Evolutionary conservation across 2,329 filamentous ascomycete genomes (phyloP), one percentile per base, ranked within the genome.

Genomic region (Clarireedia monteithiana): DNA sequence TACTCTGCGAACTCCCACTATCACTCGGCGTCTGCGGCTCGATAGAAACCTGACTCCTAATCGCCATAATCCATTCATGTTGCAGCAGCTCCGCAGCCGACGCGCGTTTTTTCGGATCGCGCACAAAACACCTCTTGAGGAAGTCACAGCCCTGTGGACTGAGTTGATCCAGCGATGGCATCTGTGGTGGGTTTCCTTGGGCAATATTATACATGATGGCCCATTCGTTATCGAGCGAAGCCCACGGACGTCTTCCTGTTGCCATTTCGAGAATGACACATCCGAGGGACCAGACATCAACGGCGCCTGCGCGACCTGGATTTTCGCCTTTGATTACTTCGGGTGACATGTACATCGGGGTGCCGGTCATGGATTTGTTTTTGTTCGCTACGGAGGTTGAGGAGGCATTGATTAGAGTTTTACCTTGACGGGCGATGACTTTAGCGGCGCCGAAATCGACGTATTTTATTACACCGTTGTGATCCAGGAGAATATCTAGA

Each of bases 201-300:
- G 94, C 94, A 67, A 99, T 99, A 75, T 97, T 97, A 79, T 96
- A 99, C 94, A 99, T 99, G 74, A 99, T 97, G 44, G 94, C 94
- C 91, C 91, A 99, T 72, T 99, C 94, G 69, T 99, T 99, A 75
- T 99, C 94, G 48, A 97, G 83, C 62, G 86, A 90, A 26, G 91
- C 90, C 94, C 94, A 99, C 1, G 94, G 94, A 15, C 92, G 84
- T 60, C 91, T 83, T 20, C 94, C 94, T 0, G 94, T 99, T 3
- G 90, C 90, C 92, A 99, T 97, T 72, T 99, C 94, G 44, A 96
- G 81, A 62, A 99, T 89, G 39, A 99, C 94, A 69, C 94, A 99
- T 53, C 94, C 92, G 2, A 99, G 79, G 2, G 91, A 96, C 92
- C 92, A 99, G 59, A 97, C 85, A 68, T 99, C 92, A 46, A 95